Base-by-base conservation (phyloP, 2,329 filamentous ascomycete genomes). In the Hysterium pulicare region DNA sequence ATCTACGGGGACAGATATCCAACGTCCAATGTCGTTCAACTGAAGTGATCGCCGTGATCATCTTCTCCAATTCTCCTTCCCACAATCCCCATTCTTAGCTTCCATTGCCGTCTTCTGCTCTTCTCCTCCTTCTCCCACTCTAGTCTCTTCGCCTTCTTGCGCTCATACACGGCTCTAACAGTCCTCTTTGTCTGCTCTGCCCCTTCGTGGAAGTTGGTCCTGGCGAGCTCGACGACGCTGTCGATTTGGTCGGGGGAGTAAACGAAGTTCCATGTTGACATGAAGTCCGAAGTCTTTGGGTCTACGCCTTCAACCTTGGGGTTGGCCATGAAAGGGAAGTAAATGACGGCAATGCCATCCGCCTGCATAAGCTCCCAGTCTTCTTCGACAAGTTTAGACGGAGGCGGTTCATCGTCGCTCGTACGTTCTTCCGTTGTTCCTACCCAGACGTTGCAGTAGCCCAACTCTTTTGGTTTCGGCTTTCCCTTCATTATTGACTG, bases 251-350 rank as follows among this genome's bases (percentile, higher is more conserved):
- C 84, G 0, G 90, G 84, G 2, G 87, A 94, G 66, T 97, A 98
- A 22, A 96, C 83, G 62, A 97, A 97, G 62, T 98, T 98, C 93
- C 93, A 98, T 0, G 93, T 98, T 53, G 83, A 88, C 73, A 97
- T 82, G 67, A 90, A 97, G 46, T 95, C 89, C 40, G 81, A 86
- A 2, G 78, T 80, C 19, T 83, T 82, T 0, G 93, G 93, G 53
- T 95, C 86, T n/a, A 97, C 84, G 33, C 81, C 86, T 0, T 83
- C 78, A 0, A 89, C 84, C 46, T 85, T 84, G 0, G 84, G 78
- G 62, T 98, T 97, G 21, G 85, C 80, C 11, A 97, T 73, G 48
- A 96, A 84, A 0, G 93, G 93, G 57, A 96, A 84, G 69, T 98
- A 98, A 13, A 95, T 76, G 3, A 98, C 83, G 0, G 90, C 80